phyloP scores from a whole-genome alignment of 2,329 filamentous ascomycete genomes.

The Aureobasidium uvarum region DNA sequence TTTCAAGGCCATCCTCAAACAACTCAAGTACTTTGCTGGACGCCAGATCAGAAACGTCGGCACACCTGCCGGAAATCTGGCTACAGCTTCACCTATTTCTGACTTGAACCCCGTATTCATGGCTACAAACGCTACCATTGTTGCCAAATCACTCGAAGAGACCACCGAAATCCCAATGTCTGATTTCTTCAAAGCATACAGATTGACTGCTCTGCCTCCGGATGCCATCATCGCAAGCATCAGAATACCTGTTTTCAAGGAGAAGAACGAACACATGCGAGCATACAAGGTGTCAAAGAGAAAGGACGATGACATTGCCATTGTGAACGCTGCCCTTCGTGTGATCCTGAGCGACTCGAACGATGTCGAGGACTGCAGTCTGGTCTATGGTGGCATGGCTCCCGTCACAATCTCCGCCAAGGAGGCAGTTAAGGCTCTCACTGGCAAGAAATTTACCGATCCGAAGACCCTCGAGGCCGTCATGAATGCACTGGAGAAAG shows the following conservation, averaged over 20 bases:
- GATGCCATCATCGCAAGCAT: constrained; percentile 85
- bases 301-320: constrained; percentile 98
- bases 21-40: constrained; percentile 91
- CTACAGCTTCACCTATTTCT: constrained; percentile 92
- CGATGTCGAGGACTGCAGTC: constrained; percentile 68
- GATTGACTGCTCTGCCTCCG: constrained; percentile 73
- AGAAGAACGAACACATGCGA: constrained; percentile 77
- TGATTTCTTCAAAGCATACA: constrained; percentile 88
- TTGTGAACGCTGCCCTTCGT: constrained; percentile 84
- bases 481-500: constrained; percentile 83
- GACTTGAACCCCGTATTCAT: constrained; percentile 94
- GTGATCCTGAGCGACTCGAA: constrained; percentile 68
- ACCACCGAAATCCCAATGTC: constrained; percentile 87
- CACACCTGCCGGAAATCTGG: constrained; percentile 90
- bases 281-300: constrained; percentile 96
- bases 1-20: constrained; percentile 88
- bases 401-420: constrained; percentile 85
- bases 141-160: constrained; percentile 72
- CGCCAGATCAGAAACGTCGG: constrained; percentile 97
- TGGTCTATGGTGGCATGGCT: constrained; percentile 96
- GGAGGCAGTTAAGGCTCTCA: constrained; percentile 68
- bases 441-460: constrained; percentile 76
- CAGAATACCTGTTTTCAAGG: constrained; percentile 72
- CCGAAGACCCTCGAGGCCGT: constrained; percentile 80
- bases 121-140: constrained; percentile 74